Evolutionary conservation across 768 basidiomycete species (phyloP), one percentile per base, ranked within the genome.

Genomic region (Termitomyces sp.): DNA sequence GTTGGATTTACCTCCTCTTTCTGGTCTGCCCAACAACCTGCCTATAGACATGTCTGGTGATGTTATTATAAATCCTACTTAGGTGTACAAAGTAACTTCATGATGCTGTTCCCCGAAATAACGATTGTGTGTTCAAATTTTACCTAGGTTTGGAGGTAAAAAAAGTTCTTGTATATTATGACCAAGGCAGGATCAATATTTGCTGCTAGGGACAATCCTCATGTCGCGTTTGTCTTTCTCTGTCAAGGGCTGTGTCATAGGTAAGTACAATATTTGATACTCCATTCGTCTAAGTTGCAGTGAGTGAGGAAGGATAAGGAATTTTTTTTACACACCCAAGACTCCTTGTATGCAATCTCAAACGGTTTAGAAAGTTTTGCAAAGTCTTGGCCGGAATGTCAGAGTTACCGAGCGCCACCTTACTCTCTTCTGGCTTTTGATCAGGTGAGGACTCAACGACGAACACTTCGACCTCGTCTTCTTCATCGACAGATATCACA

Each of bases 221-320:
- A 80, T 74, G 44, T 62, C 59, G 48, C 59, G 63, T 57, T 76
- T 81, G 65, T 92, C 80, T 26, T 64, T 52, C 12, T 82, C 78
- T 2, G 77, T 77, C 50, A 94, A 70, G 6, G 89, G 84, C 1
- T 77, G 72, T 0, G 75, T 78, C 71, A 94, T 79, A 1, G 90
- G 87, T 63, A 94, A 94, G 64, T 85, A 88, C 31, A 97, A 74
- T 17, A 96, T 81, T 67, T 97, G 94, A 66, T 90, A 94, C 45
- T 87, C 76, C 57, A 80, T 73, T 60, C 70, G 74, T 58, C 85
- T 85, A 61, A n/a, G 19, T 11, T 48, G 23, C 30, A 31, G n/a
- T 56, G 15, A 50, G 53, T 41, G 23, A 35, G 19, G 17, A 19
- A 6, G 7, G n/a, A 30, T 14, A 40, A 8, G 5, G 1, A 33